Evolutionary conservation across 202 grass and related monocot species (phyloP).

Genomic region (Setaria viridis): DNA sequence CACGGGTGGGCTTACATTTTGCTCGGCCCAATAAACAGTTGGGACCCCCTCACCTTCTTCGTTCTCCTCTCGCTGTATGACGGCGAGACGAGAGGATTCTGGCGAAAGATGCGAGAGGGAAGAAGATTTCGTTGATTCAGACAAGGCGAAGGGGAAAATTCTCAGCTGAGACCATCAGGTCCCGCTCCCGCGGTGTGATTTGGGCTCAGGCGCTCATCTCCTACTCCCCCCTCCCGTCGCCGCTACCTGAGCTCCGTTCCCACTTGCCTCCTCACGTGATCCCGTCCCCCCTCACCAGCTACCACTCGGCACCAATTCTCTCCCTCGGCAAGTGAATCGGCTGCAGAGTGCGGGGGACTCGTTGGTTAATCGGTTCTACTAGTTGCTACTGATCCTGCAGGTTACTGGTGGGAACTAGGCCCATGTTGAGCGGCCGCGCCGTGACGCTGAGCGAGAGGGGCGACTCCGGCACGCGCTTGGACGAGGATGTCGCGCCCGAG

Average conservation of each 20-base stretch:
- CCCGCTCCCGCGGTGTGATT: not conserved
- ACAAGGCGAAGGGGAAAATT: not conserved
- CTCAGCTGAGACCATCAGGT: not conserved
- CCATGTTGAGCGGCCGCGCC: constrained; percentile 61
- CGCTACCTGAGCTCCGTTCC: not conserved
- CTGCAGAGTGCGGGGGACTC: not conserved
- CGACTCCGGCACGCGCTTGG: constrained; percentile 44
- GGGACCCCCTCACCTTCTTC: not conserved
- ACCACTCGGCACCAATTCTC: not conserved
- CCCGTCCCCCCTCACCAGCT: not conserved
- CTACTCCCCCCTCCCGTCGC: not conserved
- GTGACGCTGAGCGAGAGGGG: constrained; percentile 60
- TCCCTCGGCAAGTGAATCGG: not conserved
- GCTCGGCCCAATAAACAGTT: not conserved
- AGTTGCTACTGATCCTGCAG: not conserved
- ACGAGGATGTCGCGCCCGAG: constrained; percentile 55
- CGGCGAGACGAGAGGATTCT: not conserved
- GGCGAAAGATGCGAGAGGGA: not conserved
- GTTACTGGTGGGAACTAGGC: not conserved
- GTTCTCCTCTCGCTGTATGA: not conserved
- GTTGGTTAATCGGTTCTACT: not conserved
- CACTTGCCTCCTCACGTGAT: not conserved
- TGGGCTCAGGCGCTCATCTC: not conserved
- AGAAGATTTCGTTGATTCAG: not conserved
- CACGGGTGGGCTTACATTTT: not conserved